These are phyloP conservation scores for Heritiera littoralis DNA, from an alignment of 345 rosid genomes.

Conservation along the genomic window DNA sequence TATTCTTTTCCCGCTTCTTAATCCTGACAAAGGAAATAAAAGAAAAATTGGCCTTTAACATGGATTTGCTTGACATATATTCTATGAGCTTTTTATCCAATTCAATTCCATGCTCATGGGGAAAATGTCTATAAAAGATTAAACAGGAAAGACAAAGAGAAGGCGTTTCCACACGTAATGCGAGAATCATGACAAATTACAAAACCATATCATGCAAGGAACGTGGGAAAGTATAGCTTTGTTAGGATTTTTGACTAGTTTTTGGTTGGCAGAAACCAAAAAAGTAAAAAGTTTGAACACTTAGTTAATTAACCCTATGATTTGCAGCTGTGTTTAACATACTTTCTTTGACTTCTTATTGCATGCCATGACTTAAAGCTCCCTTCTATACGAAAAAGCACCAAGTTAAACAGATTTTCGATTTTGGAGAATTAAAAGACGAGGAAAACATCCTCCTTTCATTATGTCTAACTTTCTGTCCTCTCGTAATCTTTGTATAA, in stretches of 20 bases:
- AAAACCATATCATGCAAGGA: conserved; percentile 18
- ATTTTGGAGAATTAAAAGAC: conserved; percentile 4
- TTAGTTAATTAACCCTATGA: conserved; percentile 15
- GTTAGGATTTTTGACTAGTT: background rate
- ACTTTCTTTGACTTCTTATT: conserved; percentile 40
- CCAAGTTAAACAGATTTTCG: background rate
- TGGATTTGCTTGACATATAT: background rate
- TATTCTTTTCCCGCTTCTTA: background rate
- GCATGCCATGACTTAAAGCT: conserved; percentile 23
- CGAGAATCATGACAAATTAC: conserved; percentile 23
- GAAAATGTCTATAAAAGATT: background rate
- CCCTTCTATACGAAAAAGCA: background rate
- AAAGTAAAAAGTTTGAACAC: conserved; percentile 19
- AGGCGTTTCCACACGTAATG: background rate
- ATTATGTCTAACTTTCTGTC: conserved; percentile 15
- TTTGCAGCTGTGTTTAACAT: conserved; percentile 17
- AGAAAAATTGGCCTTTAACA: background rate
- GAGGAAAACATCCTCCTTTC: conserved; percentile 5
- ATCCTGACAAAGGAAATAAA: background rate
- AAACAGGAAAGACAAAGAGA: background rate
- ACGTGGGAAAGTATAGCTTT: conserved; percentile 29
- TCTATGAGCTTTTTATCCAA: background rate
- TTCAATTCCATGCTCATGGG: background rate
- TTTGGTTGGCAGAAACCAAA: conserved; percentile 3
- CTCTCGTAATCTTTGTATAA: background rate